These are phyloP conservation scores for Wickerhamiella lipophila DNA, from an alignment of 805 yeast species.

Conservation along the genomic window DNA sequence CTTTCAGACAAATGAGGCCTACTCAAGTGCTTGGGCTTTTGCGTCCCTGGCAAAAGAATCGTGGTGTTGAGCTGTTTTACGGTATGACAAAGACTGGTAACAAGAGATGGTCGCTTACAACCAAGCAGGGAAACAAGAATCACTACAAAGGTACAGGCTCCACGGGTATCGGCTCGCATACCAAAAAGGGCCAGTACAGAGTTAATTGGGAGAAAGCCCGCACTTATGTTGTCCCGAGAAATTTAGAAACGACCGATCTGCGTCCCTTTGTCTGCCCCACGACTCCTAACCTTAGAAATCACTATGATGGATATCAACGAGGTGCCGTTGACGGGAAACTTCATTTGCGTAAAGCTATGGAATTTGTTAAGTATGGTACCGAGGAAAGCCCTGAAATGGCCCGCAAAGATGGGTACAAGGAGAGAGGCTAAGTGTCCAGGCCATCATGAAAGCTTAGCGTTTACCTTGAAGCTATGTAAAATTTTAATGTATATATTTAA, in stretches of 20 bases:
- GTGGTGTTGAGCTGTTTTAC: slow-evolving; percentile 74
- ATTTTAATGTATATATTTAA: slow-evolving; percentile 1
- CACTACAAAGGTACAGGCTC: slow-evolving; percentile 95
- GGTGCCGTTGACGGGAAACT: slow-evolving; percentile 65
- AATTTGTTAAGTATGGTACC: slow-evolving; percentile 61
- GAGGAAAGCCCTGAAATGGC: slow-evolving; percentile 23
- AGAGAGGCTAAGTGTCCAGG: slow-evolving; percentile 21
- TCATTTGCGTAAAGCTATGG: slow-evolving; percentile 57
- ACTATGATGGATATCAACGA: slow-evolving; percentile 46
- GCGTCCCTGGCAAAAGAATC: slow-evolving; percentile 81
- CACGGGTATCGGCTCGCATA: slow-evolving; percentile 76
- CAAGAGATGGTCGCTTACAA: slow-evolving; percentile 65
- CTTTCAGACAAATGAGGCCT: slow-evolving; percentile 25
- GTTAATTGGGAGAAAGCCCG: slow-evolving; percentile 78
- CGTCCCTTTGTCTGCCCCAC: slow-evolving; percentile 70
- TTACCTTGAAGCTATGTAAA: neutral
- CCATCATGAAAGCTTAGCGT: no score
- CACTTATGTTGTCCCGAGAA: slow-evolving; percentile 73
- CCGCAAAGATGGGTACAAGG: slow-evolving; percentile 22
- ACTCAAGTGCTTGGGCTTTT: slow-evolving; percentile 36
- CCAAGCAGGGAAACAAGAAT: slow-evolving; percentile 89
- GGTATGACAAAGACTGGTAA: slow-evolving; percentile 69
- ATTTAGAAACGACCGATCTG: slow-evolving; percentile 30
- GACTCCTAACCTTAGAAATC: slow-evolving; percentile 56
- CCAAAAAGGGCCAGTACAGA: slow-evolving; percentile 58